phyloP scores from a whole-genome alignment of 306 rosid species.

The Abrus pulchellus region DNA sequence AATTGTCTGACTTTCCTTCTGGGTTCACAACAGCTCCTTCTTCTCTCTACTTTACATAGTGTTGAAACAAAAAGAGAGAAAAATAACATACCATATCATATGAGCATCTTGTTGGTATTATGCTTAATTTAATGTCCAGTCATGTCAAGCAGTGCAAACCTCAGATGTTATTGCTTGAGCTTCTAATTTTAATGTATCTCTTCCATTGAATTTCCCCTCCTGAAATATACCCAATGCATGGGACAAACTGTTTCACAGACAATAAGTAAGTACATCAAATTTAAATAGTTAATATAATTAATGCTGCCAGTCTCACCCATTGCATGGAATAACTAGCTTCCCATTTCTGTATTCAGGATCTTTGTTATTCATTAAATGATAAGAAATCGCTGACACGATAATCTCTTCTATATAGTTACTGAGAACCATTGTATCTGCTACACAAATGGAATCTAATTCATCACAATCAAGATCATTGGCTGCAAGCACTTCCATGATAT shows the following conservation, averaged over 20 bases:
- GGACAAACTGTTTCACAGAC: constrained; percentile 75
- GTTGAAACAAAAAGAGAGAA: neutral
- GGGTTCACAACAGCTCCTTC: constrained; percentile 53
- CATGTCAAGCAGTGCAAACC: constrained; percentile 60
- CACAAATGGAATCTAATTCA: constrained; percentile 75
- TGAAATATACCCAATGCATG: constrained; percentile 85
- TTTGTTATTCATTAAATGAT: constrained; percentile 83
- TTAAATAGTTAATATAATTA: constrained; percentile 1
- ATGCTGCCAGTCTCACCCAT: constrained; percentile 60
- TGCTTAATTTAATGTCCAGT: constrained; percentile 33
- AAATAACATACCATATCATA: neutral
- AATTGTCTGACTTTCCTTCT: constrained; percentile 60
- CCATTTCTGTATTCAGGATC: constrained; percentile 94
- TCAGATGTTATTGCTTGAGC: constrained; percentile 65
- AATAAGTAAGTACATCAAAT: constrained; percentile 45
- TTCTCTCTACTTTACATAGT: constrained; percentile 49
- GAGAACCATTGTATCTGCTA: constrained; percentile 79
- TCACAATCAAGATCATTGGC: constrained; percentile 89
- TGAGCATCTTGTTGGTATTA: constrained; percentile 24
- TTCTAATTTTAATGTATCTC: constrained; percentile 73
- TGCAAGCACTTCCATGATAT: constrained; percentile 88
- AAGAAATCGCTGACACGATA: constrained; percentile 87
- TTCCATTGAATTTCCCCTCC: constrained; percentile 63
- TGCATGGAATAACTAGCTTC: constrained; percentile 79
- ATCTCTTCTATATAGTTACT: constrained; percentile 87